These are phyloP conservation scores for Verticillium longisporum DNA, from an alignment of 2,329 filamentous ascomycete genomes.

Conservation along the genomic window DNA sequence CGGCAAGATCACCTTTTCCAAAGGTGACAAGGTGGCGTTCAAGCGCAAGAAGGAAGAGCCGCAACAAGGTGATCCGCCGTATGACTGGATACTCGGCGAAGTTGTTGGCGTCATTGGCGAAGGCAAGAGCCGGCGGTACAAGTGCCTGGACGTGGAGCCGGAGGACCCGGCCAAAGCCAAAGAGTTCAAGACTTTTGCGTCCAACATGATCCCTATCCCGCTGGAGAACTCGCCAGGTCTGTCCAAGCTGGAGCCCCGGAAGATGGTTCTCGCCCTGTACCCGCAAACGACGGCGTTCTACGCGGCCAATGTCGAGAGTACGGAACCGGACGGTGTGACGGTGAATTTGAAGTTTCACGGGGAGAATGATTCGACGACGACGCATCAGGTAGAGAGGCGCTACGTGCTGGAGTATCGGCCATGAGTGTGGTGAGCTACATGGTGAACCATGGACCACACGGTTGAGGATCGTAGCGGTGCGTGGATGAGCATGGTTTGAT, in stretches of 20 bases:
- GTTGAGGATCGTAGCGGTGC: no score
- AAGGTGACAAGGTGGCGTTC: constrained; percentile 61
- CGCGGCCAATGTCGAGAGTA: constrained; percentile 72
- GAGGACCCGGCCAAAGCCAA: constrained; percentile 61
- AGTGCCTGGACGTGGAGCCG: constrained; percentile 73
- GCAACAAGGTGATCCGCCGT: constrained; percentile 36
- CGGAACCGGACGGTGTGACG: constrained; percentile 42
- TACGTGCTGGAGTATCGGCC: constrained; percentile 68
- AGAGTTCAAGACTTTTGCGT: constrained; percentile 65
- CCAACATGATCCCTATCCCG: constrained; percentile 72
- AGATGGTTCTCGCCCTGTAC: constrained; percentile 70
- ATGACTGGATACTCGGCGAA: constrained; percentile 69
- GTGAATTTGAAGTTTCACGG: constrained; percentile 72
- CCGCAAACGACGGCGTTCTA: constrained; percentile 83
- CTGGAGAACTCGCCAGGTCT: constrained; percentile 43
- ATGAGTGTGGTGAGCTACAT: constrained; percentile 10
- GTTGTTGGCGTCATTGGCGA: constrained; percentile 71
- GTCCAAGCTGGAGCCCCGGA: constrained; percentile 57
- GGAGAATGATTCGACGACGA: constrained; percentile 65
- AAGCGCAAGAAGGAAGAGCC: constrained; percentile 45
- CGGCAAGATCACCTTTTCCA: constrained; percentile 48
- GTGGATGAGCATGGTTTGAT: no score
- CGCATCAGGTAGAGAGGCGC: constrained; percentile 68
- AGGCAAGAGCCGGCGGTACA: constrained; percentile 70
- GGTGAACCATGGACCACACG: no score